Evolutionary conservation across 176 grass and related monocot species (phyloP).

Genomic region (Puya raimondii): DNA sequence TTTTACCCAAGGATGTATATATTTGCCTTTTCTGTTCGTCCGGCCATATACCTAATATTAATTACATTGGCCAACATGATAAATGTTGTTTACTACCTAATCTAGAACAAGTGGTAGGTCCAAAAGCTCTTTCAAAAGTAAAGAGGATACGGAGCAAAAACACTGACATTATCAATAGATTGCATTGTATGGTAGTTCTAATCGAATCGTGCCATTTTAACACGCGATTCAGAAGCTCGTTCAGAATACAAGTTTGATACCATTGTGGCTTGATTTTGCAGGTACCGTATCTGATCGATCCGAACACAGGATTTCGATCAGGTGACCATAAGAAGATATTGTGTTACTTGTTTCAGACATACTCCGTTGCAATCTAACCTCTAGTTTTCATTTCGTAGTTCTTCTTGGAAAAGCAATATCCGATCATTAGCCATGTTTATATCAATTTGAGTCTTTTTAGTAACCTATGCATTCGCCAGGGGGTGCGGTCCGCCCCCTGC

Average conservation of each 20-base stretch:
- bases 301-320: conserved; percentile 58
- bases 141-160: background rate
- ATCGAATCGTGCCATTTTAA: background rate
- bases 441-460: too few species aligned
- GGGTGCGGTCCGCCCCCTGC: too few species aligned
- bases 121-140: background rate
- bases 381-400: background rate
- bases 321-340: conserved; percentile 63
- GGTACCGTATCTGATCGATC: conserved; percentile 76
- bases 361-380: conserved; percentile 23
- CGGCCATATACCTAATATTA: background rate
- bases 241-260: background rate
- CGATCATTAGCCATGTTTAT: too few species aligned
- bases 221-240: background rate
- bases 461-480: too few species aligned
- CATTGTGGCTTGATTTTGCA: conserved; percentile 23
- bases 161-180: background rate
- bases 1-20: too few species aligned
- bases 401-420: too few species aligned
- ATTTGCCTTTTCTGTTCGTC: too few species aligned
- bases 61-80: background rate
- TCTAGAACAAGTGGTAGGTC: background rate
- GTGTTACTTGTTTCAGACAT: conserved; percentile 61
- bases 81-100: background rate
- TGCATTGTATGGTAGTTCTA: background rate